phyloP scores from a whole-genome alignment of 345 rosid species.

The Erysimum cheiranthoides region DNA sequence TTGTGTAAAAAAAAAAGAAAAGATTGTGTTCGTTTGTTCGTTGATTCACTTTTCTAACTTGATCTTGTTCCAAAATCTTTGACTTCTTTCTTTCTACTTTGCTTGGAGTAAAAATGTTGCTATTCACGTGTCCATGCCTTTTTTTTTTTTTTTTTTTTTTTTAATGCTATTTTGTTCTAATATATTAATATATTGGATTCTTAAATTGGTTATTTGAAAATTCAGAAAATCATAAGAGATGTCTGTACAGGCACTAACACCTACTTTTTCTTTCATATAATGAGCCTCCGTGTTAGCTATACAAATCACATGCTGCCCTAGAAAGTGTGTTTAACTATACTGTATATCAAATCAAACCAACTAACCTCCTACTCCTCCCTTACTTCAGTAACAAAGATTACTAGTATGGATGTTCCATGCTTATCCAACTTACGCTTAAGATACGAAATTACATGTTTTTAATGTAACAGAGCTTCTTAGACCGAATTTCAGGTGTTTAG shows the following conservation, averaged over 20 bases:
- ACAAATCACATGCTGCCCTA: conserved; percentile 28
- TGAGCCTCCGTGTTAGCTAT: conserved; percentile 36
- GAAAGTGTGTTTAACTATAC: neutral
- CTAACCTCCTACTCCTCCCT: conserved; percentile 11
- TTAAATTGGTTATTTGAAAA: neutral
- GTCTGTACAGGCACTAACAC: neutral
- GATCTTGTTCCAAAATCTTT: conserved; percentile 17
- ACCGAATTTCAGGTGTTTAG: neutral
- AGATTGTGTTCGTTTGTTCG: conserved; percentile 20
- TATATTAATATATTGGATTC: neutral
- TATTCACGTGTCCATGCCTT: conserved; percentile 8
- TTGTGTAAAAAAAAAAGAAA: conserved; percentile 26
- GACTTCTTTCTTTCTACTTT: conserved; percentile 22
- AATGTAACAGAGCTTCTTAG: neutral
- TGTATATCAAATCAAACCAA: neutral
- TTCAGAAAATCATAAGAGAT: neutral
- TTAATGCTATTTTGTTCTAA: neutral
- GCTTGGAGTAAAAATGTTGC: conserved; percentile 28
- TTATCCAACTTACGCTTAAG: neutral
- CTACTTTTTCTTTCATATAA: conserved; percentile 27
- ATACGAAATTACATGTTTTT: neutral
- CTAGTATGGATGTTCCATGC: neutral
- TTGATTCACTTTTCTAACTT: conserved; percentile 24
- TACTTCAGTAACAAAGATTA: neutral
- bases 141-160: neutral